phyloP scores from a whole-genome alignment of 805 yeast genomes.

The Ogataea allantospora region DNA sequence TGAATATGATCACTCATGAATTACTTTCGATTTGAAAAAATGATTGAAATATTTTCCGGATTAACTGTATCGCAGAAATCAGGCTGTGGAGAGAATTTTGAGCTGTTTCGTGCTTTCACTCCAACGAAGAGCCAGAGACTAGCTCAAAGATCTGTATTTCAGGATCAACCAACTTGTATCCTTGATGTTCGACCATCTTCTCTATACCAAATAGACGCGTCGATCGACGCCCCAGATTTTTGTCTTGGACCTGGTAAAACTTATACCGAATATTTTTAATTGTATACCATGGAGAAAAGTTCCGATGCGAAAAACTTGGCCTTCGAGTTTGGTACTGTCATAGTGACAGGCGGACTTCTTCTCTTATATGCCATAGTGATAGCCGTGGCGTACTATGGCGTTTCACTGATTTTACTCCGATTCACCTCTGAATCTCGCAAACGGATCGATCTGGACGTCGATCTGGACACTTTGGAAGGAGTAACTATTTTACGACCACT shows the following conservation, averaged over 20 bases:
- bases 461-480: constrained; percentile 47
- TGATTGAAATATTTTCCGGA: background rate
- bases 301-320: background rate
- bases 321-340: constrained; percentile 1
- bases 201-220: background rate
- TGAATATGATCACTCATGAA: constrained; percentile 8
- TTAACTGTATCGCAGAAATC: too few relatives aligned
- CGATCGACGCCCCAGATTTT: constrained; percentile 6
- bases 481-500: constrained; percentile 81
- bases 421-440: constrained; percentile 23
- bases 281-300: too few relatives aligned
- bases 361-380: constrained; percentile 33
- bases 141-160: too few relatives aligned
- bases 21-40: constrained; percentile 6
- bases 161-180: too few relatives aligned
- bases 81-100: too few relatives aligned
- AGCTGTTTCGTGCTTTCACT: too few relatives aligned
- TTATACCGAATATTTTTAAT: too few relatives aligned
- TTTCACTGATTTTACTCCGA: constrained; percentile 25
- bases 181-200: too few relatives aligned
- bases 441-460: constrained; percentile 18
- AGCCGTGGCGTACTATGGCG: constrained; percentile 29
- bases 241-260: background rate
- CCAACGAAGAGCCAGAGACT: too few relatives aligned
- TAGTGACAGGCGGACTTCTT: constrained; percentile 19